Evolutionary conservation across 257 asterid species (phyloP), one percentile per base, ranked within the genome.

Genomic region (Solanum lycopersicoides): DNA sequence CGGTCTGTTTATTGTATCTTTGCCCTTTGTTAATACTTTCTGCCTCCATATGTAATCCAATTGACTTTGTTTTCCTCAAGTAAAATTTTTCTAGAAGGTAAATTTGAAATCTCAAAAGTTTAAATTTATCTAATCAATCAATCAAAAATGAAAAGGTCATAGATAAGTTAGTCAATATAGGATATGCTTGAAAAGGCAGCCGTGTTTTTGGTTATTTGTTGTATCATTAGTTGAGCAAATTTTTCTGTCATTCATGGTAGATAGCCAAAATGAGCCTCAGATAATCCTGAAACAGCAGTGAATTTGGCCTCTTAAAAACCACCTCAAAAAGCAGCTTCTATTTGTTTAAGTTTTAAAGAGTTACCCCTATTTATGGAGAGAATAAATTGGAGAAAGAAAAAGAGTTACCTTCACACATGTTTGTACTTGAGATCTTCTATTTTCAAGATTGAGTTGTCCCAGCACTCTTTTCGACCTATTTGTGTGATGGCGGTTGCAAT

Each of bases 1-100:
- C 18, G 99, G 99, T 97, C 92, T 14, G 92, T 69, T 39, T 89
- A 15, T n/a, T 75, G 12, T 32, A 30, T 50, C 68, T 80, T 80
- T 50, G 45, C 30, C 30, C 63, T 30, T 50, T 32, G 42, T 80
- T 1, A 30, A 30, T 53, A 80, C 45, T 32, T 50, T 45, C 41
- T 79, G n/a, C 41, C 41, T 45, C 25, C 66, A 45, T 28, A 79
- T 79, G 82, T 74, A 28, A 37, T 74, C 82, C 82, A 25, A 44
- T 9, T 25, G 84, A 28, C 65, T 44, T 44, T 44, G 65, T 44
- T 77, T 76, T 25, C 65, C 65, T 79, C 65, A 10, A 9, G 14
- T 79, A 25, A 25, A 44, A 0, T 25, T 77, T 77, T 42, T 77
- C 60, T 77, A 25, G 25, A 77, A 77, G 59, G 41, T 44, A 25